A percentile compares a stretch with the other conserved stretches of the same genome.
These are phyloP conservation scores for Candida dubliniensis DNA, from an alignment of 1,139 yeast genomes.

Conservation along the genomic window DNA sequence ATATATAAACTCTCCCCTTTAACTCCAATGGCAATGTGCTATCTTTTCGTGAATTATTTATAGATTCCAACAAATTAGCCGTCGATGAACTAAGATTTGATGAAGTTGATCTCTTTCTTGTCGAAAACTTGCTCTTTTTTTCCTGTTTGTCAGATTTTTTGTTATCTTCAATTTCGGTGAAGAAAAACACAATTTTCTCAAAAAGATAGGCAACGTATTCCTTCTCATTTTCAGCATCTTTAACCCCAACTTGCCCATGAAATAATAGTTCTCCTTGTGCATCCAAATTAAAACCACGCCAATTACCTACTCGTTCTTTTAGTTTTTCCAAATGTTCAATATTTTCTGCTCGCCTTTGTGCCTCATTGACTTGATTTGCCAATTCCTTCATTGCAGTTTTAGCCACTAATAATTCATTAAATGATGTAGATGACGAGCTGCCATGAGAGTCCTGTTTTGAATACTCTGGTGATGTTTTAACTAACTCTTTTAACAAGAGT, in stretches of 20 bases:
- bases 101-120: slow-evolving; percentile 43
- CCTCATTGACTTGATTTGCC: slow-evolving; percentile 89
- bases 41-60: slow-evolving; percentile 31
- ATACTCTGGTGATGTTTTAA: slow-evolving; percentile 53
- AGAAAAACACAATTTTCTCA: slow-evolving; percentile 82
- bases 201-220: slow-evolving; percentile 89
- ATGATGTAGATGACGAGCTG: slow-evolving; percentile 48
- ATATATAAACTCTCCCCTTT: slow-evolving; percentile 69
- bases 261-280: slow-evolving; percentile 84
- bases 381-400: slow-evolving; percentile 60
- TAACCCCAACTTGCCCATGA: slow-evolving; percentile 76
- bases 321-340: slow-evolving; percentile 68
- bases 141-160: slow-evolving; percentile 24
- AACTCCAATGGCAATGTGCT: slow-evolving; percentile 49
- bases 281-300: slow-evolving; percentile 88
- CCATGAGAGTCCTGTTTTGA: slow-evolving; percentile 18
- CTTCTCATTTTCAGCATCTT: slow-evolving; percentile 74
- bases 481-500: slow-evolving; percentile 68
- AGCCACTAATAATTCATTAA: slow-evolving; percentile 70
- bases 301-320: slow-evolving; percentile 73
- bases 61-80: slow-evolving; percentile 37
- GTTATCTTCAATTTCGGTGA: slow-evolving; percentile 44
- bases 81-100: slow-evolving; percentile 35
- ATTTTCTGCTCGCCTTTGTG: slow-evolving; percentile 91
- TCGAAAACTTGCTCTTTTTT: slow-evolving; percentile 33